These are phyloP conservation scores for Pseudogymnoascus sp. DNA, from an alignment of 2,329 filamentous ascomycete genomes.

Conservation along the genomic window DNA sequence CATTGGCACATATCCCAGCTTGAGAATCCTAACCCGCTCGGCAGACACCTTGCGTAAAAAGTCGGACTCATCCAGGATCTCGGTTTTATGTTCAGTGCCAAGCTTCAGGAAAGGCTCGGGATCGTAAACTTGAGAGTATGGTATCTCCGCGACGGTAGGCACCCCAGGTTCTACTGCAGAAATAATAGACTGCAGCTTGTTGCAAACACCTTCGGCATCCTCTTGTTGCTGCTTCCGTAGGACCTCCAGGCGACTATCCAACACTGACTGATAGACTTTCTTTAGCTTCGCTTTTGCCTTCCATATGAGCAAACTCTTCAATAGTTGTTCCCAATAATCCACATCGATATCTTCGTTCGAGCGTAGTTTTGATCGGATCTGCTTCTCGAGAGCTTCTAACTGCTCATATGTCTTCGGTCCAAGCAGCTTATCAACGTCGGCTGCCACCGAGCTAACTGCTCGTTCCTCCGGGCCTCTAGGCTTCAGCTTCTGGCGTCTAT, in stretches of 20 bases:
- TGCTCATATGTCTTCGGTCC: constrained; percentile 79
- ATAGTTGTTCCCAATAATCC: constrained; percentile 93
- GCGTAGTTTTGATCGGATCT: constrained; percentile 76
- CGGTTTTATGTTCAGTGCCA: constrained; percentile 51
- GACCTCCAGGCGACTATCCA: constrained; percentile 57
- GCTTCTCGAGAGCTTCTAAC: constrained; percentile 74
- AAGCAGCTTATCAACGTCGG: constrained; percentile 82
- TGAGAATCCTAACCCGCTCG: constrained; percentile 52
- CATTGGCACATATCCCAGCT: constrained; percentile 59
- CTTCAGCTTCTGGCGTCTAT: constrained; percentile 59
- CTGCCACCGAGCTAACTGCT: constrained; percentile 70
- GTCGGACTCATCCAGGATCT: constrained; percentile 46
- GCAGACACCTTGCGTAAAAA: constrained; percentile 49
- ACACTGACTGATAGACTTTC: constrained; percentile 67
- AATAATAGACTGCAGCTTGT: constrained; percentile 43
- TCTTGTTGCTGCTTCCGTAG: constrained; percentile 59
- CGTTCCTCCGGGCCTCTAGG: constrained; percentile 53
- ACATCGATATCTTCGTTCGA: constrained; percentile 90
- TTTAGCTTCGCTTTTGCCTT: constrained; percentile 83
- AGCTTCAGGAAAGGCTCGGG: constrained; percentile 59
- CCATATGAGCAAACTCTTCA: constrained; percentile 77
- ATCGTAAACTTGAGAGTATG: constrained; percentile 42
- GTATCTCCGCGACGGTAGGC: not conserved
- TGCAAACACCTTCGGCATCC: constrained; percentile 49
- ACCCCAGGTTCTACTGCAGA: constrained; percentile 23